phyloP scores from a whole-genome alignment of 2,329 filamentous ascomycete genomes.

The Hymenoscyphus repandus region DNA sequence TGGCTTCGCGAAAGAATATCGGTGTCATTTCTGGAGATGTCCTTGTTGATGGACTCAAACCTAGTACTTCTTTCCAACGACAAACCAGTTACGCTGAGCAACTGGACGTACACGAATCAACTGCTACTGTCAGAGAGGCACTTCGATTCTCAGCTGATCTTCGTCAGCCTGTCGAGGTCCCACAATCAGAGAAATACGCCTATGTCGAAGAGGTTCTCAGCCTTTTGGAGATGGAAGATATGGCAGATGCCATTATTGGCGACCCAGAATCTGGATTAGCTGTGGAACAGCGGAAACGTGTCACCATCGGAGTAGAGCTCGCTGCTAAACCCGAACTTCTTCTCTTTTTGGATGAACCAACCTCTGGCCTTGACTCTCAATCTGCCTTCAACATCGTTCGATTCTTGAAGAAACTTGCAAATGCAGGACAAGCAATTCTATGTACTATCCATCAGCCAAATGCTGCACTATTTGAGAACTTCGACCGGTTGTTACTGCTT shows the following conservation, averaged over 20 bases:
- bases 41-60: slow-evolving; percentile 53
- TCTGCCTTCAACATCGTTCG: slow-evolving; percentile 56
- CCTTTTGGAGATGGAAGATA: slow-evolving; percentile 60
- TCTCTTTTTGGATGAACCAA: slow-evolving; percentile 56
- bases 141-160: slow-evolving; percentile 61
- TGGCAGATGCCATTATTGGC: slow-evolving; percentile 62
- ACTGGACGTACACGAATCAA: slow-evolving; percentile 57
- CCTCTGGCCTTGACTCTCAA: slow-evolving; percentile 52
- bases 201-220: slow-evolving; percentile 63
- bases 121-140: slow-evolving; percentile 59
- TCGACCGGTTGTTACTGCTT: slow-evolving; percentile 60
- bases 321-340: slow-evolving; percentile 54
- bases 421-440: slow-evolving; percentile 61
- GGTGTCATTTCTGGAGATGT: slow-evolving; percentile 59
- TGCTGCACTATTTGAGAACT: slow-evolving; percentile 64
- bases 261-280: slow-evolving; percentile 54
- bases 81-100: slow-evolving; percentile 62
- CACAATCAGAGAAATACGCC: slow-evolving; percentile 55
- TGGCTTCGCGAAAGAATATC: slow-evolving; percentile 59
- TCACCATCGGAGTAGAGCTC: slow-evolving; percentile 58
- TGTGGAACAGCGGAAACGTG: slow-evolving; percentile 63
- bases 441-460: slow-evolving; percentile 70
- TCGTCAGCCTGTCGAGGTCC: slow-evolving; percentile 53
- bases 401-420: slow-evolving; percentile 52
- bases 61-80: slow-evolving; percentile 56